Evolutionary conservation across 768 basidiomycete genomes (phyloP).

Genomic region (Pleurotus pulmonarius): DNA sequence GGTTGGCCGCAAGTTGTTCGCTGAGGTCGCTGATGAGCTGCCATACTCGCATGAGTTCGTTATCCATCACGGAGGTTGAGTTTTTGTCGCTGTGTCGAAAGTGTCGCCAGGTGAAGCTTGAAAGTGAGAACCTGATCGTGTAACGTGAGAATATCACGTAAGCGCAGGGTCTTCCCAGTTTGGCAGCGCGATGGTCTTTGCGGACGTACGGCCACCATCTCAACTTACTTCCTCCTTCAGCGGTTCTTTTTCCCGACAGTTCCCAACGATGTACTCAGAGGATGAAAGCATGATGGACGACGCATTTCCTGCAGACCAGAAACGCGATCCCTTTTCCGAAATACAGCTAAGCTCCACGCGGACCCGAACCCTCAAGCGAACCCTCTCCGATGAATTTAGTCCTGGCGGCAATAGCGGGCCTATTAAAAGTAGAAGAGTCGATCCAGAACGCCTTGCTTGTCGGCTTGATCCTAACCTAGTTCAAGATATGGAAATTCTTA

Average conservation of each 20-base stretch:
- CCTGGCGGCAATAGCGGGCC: slow-evolving; percentile 27
- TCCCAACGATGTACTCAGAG: neutral
- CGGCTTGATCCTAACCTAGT: slow-evolving; percentile 65
- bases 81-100: no score
- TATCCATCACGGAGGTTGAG: slow-evolving; percentile 43
- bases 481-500: slow-evolving; percentile 68
- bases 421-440: slow-evolving; percentile 51
- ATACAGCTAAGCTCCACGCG: slow-evolving; percentile 4
- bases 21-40: slow-evolving; percentile 77
- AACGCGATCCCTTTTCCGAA: slow-evolving; percentile 7
- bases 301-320: neutral
- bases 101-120: no score
- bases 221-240: neutral
- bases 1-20: slow-evolving; percentile 80
- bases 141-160: neutral
- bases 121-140: no score
- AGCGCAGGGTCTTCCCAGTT: neutral
- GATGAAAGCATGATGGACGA: neutral
- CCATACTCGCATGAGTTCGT: slow-evolving; percentile 73
- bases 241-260: neutral
- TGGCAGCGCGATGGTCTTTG: neutral
- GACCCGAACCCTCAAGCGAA: slow-evolving; percentile 5
- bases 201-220: neutral
- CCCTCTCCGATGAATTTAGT: slow-evolving; percentile 2
- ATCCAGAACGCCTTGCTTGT: slow-evolving; percentile 65